phyloP scores from a whole-genome alignment of 495 filamentous ascomycete genomes.

The Talaromyces thailandensis region DNA sequence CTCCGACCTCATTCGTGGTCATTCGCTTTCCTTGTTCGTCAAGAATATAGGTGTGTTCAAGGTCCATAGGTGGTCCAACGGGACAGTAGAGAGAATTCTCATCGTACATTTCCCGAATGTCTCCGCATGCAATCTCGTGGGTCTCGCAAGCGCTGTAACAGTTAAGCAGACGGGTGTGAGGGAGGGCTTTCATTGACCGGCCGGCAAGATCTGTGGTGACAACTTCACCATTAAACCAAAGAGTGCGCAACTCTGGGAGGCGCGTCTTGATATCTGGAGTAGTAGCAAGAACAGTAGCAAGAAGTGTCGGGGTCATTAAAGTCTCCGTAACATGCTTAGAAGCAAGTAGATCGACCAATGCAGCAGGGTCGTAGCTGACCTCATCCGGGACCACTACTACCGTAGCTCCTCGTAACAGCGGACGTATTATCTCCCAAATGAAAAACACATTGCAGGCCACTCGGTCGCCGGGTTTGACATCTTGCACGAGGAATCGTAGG shows the following conservation, averaged over 20 bases:
- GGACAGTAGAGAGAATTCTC: constrained; percentile 46
- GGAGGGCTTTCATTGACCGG: constrained; percentile 49
- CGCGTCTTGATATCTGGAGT: constrained; percentile 46
- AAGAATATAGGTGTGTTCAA: constrained; percentile 50
- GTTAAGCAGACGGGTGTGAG: constrained; percentile 55
- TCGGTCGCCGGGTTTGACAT: constrained; percentile 53
- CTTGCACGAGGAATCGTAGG: constrained; percentile 51
- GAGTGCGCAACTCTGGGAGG: constrained; percentile 47
- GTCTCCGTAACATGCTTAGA: constrained; percentile 54
- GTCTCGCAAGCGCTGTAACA: constrained; percentile 67
- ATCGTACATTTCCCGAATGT: constrained; percentile 53
- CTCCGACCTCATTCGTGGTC: constrained; percentile 60
- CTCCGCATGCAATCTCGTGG: constrained; percentile 63
- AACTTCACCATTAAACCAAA: constrained; percentile 67
- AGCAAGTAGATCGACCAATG: constrained; percentile 54
- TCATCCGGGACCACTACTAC: constrained; percentile 59
- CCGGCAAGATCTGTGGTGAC: constrained; percentile 59
- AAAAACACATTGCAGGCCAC: constrained; percentile 71
- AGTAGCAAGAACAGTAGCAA: constrained; percentile 53
- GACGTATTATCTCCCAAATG: constrained; percentile 64
- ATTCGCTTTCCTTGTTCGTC: constrained; percentile 46
- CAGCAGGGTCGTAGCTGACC: constrained; percentile 57
- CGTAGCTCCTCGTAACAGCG: constrained; percentile 58
- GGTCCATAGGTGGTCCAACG: constrained; percentile 52
- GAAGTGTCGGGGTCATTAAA: constrained; percentile 64